Percentiles rank a stretch among this genome's conserved stretches.
These are phyloP conservation scores for Fomitopsis pulvina DNA, from an alignment of 768 basidiomycete genomes.

Conservation along the genomic window DNA sequence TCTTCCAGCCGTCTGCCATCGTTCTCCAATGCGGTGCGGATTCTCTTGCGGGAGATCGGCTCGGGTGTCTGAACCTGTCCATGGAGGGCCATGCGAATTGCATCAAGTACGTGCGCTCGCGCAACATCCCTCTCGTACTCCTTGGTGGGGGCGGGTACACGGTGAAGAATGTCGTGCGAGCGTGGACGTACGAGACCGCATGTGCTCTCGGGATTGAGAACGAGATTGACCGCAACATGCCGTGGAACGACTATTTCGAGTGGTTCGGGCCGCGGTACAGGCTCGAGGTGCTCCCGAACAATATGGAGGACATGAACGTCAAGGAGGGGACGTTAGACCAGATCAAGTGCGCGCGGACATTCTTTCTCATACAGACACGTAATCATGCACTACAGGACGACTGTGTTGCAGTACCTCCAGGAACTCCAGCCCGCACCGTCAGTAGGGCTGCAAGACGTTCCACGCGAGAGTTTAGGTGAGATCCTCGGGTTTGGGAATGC, in stretches of 20 bases:
- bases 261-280: conserved; percentile 97
- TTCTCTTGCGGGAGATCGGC: conserved; percentile 89
- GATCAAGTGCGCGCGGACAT: conserved; percentile 54
- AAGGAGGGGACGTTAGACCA: conserved; percentile 73
- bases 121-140: conserved; percentile 82
- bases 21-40: conserved; percentile 96
- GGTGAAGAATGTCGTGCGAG: conserved; percentile 89
- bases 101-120: conserved; percentile 76
- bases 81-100: conserved; percentile 95
- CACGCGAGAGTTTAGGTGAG: conserved; percentile 56
- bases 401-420: conserved; percentile 48
- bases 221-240: conserved; percentile 68
- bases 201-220: conserved; percentile 86
- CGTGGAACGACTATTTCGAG: conserved; percentile 89
- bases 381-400: too few species aligned
- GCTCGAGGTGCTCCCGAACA: conserved; percentile 84
- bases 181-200: conserved; percentile 97
- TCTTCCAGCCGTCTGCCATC: conserved; percentile 81
- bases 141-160: conserved; percentile 97
- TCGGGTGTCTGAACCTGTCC: conserved; percentile 93
- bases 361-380: background rate
- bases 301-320: conserved; percentile 91
- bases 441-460: conserved; percentile 80
- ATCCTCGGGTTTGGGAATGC: conserved; percentile 53
- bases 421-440: conserved; percentile 73